Percentiles rank a stretch among this genome's conserved stretches.
phyloP scores from a whole-genome alignment of 2,329 filamentous ascomycete genomes.

The Phialocephala subalpina region DNA sequence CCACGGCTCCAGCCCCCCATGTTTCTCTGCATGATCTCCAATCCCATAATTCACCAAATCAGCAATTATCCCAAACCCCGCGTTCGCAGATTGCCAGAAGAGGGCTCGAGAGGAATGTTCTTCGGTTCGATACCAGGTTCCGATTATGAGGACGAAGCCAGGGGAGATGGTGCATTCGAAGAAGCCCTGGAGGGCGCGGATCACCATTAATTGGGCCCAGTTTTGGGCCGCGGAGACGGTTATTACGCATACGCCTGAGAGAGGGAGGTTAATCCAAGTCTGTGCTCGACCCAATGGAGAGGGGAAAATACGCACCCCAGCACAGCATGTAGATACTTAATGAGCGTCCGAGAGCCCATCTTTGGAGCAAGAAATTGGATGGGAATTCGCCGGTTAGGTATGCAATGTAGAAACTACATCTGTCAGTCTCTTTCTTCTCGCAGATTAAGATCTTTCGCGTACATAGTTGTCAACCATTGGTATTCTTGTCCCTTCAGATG shows the following conservation, averaged over 20 bases:
- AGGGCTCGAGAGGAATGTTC: slow-evolving; percentile 46
- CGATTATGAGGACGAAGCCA: slow-evolving; percentile 46
- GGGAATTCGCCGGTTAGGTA: slow-evolving; percentile 46
- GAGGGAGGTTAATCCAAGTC: not conserved
- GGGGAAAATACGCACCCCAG: slow-evolving; percentile 33
- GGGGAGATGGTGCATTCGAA: slow-evolving; percentile 49
- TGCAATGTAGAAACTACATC: slow-evolving; percentile 38
- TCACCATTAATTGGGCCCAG: slow-evolving; percentile 46
- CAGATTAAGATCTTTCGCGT: not conserved
- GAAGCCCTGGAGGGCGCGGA: slow-evolving; percentile 47
- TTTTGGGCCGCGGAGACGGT: slow-evolving; percentile 35
- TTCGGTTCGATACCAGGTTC: slow-evolving; percentile 46
- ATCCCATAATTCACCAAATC: slow-evolving; percentile 36
- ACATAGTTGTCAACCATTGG: slow-evolving; percentile 51
- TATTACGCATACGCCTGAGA: slow-evolving; percentile 29
- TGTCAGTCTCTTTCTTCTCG: not conserved
- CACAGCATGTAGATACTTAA: slow-evolving; percentile 42
- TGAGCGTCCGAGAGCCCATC: slow-evolving; percentile 38
- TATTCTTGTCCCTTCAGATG: slow-evolving; percentile 54
- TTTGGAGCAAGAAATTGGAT: slow-evolving; percentile 43
- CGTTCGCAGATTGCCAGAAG: slow-evolving; percentile 48
- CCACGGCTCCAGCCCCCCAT: slow-evolving; percentile 34
- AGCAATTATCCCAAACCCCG: slow-evolving; percentile 42
- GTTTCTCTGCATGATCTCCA: slow-evolving; percentile 27
- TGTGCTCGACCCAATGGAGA: not conserved